phyloP scores from a whole-genome alignment of 2,329 filamentous ascomycete species.

The Triangularia verruculosa region DNA sequence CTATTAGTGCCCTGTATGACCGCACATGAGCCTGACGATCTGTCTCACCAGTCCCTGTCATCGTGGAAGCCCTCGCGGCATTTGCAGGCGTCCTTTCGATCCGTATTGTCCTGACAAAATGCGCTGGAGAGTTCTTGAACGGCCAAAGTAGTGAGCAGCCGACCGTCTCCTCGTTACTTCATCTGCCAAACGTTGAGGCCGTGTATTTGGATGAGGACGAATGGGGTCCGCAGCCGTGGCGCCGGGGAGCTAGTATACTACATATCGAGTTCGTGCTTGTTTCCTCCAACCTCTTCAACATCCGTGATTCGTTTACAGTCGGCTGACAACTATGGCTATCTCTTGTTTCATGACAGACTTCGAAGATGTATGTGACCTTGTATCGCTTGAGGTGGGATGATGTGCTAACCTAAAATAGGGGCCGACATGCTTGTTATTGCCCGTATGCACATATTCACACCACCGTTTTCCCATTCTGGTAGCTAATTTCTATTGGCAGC shows the following conservation, averaged over 20 bases:
- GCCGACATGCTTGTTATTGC: slow-evolving; percentile 29
- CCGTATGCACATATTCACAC: slow-evolving; percentile 14
- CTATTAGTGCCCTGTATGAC: too few relatives aligned
- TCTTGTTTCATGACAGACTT: background rate
- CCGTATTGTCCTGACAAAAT: slow-evolving; percentile 75
- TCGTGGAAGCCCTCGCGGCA: slow-evolving; percentile 55
- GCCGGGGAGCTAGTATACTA: slow-evolving; percentile 72
- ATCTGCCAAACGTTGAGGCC: slow-evolving; percentile 70
- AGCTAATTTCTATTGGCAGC: slow-evolving; percentile 10
- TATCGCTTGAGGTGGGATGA: background rate
- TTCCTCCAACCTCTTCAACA: background rate
- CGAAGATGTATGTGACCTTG: background rate
- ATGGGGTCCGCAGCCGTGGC: slow-evolving; percentile 73
- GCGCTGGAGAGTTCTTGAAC: slow-evolving; percentile 70
- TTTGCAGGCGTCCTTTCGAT: slow-evolving; percentile 63
- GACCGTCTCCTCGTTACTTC: slow-evolving; percentile 54
- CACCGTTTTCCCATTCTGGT: background rate
- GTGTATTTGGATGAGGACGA: slow-evolving; percentile 84
- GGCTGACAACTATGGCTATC: background rate
- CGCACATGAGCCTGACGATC: too few relatives aligned
- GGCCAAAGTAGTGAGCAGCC: slow-evolving; percentile 79
- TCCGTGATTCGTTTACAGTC: background rate
- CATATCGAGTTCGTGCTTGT: slow-evolving; percentile 77
- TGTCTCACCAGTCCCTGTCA: slow-evolving; percentile 44
- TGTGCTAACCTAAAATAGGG: slow-evolving; percentile 15